These are phyloP conservation scores for Tetrapyrgos nigripes DNA, from an alignment of 1,284 basidiomycete genomes.

Conservation along the genomic window DNA sequence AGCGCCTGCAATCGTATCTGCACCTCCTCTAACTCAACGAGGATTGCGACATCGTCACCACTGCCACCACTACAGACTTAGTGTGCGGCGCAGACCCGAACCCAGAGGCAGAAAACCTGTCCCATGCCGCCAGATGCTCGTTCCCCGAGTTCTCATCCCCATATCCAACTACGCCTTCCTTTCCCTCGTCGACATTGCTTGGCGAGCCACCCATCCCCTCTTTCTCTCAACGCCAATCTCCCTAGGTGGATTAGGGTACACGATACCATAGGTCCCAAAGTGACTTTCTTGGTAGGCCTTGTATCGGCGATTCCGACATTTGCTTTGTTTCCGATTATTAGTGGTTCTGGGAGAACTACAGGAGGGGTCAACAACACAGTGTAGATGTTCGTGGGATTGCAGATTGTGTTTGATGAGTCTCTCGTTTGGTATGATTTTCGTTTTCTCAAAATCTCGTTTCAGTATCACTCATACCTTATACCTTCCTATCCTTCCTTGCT, in stretches of 20 bases:
- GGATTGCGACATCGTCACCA: background rate
- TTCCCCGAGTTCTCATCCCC: background rate
- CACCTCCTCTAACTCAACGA: too few species aligned
- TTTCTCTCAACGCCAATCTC: background rate
- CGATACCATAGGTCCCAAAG: background rate
- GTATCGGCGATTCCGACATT: background rate
- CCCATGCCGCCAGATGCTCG: background rate
- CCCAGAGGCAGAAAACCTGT: background rate
- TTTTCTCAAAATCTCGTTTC: too few species aligned
- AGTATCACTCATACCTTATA: too few species aligned
- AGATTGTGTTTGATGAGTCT: conserved; percentile 7
- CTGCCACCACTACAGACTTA: too few species aligned
- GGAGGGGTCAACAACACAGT: background rate
- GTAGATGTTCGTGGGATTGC: background rate
- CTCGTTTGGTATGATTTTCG: conserved; percentile 13
- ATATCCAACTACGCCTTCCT: background rate
- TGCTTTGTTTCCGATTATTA: background rate
- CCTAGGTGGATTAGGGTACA: background rate
- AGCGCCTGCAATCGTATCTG: too few species aligned
- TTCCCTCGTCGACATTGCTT: background rate
- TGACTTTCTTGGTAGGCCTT: background rate
- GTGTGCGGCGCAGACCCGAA: too few species aligned
- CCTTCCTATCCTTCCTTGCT: too few species aligned
- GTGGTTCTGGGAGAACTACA: background rate
- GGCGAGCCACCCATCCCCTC: background rate